Percentiles rank a stretch among this genome's conserved stretches.
Conservation (phyloP, 2,329 filamentous ascomycete genomes). For the Colletotrichum spaethianum region DNA sequence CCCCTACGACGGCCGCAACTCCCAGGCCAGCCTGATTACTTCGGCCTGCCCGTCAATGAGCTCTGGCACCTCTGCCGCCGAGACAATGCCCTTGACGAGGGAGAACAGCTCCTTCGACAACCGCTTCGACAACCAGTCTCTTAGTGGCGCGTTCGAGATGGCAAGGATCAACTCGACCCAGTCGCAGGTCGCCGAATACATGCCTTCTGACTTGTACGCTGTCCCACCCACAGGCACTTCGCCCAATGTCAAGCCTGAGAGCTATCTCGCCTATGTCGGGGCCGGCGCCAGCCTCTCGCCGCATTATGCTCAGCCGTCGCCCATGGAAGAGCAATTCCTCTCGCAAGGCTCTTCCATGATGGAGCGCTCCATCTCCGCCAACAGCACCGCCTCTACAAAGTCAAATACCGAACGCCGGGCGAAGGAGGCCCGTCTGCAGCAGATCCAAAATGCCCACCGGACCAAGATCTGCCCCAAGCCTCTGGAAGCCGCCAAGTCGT, state of each 20-base stretch:
- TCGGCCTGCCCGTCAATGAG: conserved; percentile 61
- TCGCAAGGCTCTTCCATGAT: conserved; percentile 53
- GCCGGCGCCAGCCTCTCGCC: conserved; percentile 55
- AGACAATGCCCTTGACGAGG: conserved; percentile 58
- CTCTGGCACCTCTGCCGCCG: conserved; percentile 56
- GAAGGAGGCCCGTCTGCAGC: conserved; percentile 62
- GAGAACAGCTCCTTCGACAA: conserved; percentile 58
- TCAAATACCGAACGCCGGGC: conserved; percentile 62
- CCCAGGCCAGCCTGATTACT: conserved; percentile 46
- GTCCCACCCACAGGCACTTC: conserved; percentile 41
- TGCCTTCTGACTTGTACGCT: conserved; percentile 45
- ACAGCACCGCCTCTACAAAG: conserved; percentile 60
- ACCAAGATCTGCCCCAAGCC: conserved; percentile 63
- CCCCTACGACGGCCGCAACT: conserved; percentile 41
- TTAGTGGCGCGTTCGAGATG: conserved; percentile 53
- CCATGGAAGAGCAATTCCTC: conserved; percentile 48
- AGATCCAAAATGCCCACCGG: conserved; percentile 58
- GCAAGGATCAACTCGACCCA: conserved; percentile 55
- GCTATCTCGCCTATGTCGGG: conserved; percentile 53
- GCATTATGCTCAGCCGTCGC: conserved; percentile 49
- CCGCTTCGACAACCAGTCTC: conserved; percentile 45
- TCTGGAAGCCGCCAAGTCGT: conserved; percentile 46
- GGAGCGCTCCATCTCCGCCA: conserved; percentile 64
- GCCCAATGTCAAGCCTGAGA: conserved; percentile 49
- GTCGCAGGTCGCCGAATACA: conserved; percentile 48